Percentiles rank a stretch among this genome's conserved stretches.
phyloP scores from a whole-genome alignment of 1,139 yeast genomes.

The Blastobotrys niveus region DNA sequence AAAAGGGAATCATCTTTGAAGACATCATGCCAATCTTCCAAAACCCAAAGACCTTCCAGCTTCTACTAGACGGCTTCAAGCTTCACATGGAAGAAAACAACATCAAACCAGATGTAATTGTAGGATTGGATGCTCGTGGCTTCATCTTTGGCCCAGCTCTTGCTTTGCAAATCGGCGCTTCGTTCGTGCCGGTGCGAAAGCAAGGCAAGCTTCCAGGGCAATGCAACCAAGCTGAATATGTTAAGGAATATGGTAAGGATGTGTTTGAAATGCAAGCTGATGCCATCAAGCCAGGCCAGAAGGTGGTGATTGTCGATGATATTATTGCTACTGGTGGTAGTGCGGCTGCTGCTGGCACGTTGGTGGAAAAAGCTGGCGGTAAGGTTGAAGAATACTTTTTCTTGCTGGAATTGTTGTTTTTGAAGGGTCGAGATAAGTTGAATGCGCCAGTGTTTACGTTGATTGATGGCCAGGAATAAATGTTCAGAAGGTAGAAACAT shows the following conservation, averaged over 20 bases:
- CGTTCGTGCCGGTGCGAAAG: slow-evolving; percentile 93
- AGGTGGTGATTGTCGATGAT: slow-evolving; percentile 85
- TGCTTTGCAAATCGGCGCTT: slow-evolving; percentile 82
- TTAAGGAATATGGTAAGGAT: slow-evolving; percentile 89
- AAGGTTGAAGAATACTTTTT: slow-evolving; percentile 75
- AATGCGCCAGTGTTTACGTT: slow-evolving; percentile 82
- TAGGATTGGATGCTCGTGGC: slow-evolving; percentile 96
- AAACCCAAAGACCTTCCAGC: slow-evolving; percentile 71
- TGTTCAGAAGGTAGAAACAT: too few species aligned
- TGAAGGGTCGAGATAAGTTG: slow-evolving; percentile 86
- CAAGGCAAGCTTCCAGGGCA: slow-evolving; percentile 93
- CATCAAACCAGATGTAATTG: slow-evolving; percentile 73
- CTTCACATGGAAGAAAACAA: slow-evolving; percentile 56
- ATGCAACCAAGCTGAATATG: slow-evolving; percentile 62
- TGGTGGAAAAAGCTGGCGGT: slow-evolving; percentile 61
- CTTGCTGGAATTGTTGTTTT: slow-evolving; percentile 89
- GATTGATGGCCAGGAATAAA: slow-evolving; percentile 72
- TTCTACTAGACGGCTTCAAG: slow-evolving; percentile 74
- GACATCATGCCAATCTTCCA: slow-evolving; percentile 93
- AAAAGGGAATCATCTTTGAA: slow-evolving; percentile 88
- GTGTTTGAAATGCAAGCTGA: slow-evolving; percentile 82
- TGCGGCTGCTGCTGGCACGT: slow-evolving; percentile 88
- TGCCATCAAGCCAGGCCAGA: slow-evolving; percentile 73
- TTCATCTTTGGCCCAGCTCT: slow-evolving; percentile 92
- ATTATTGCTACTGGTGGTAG: slow-evolving; percentile 98